Base-by-base conservation (phyloP, 2,329 filamentous ascomycete species). In the Aspergillus fischeri region DNA sequence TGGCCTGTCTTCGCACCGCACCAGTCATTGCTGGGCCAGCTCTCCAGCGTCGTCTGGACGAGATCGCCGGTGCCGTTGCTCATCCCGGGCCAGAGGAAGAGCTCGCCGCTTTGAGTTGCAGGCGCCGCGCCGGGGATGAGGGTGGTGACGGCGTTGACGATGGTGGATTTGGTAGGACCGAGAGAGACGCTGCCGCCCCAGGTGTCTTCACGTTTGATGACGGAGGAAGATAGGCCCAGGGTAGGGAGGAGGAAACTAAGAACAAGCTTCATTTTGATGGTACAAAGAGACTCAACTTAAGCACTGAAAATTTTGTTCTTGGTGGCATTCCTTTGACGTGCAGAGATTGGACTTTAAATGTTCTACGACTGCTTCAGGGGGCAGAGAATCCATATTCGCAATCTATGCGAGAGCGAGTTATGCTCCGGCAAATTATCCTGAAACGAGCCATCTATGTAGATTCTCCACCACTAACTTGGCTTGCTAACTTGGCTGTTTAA, bases 31-130 rank as follows among this genome's bases (percentile, higher is more conserved):
- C 67, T 66, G 7, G 70, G 59, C 76, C 74, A 78, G 21, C 68
- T 71, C 59, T 79, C 75, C 4, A 78, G 65, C 0, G 75, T 78
- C 0, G 75, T 74, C 57, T 78, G 75, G 49, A 78, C 63, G 17
- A 78, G 65, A 51, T 78, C 72, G 1, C 76, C 75, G 3, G 76
- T 79, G 42, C 76, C 75, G 59, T 78, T 79, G 53, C 72, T 75
- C 73, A 78, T 78, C 4, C 76, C 76, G 6, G 75, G 77, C 75
- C 74, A 78, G 38, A 78, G 68, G 63, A 76, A 77, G 0, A 78
- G 68, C 32, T 66, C 65, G 3, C 75, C 75, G 28, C 67, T 71
- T 51, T 77, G 75, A 0, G 68, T 70, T 0, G 67, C 47, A 6
- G 76, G 76, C 0, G 75, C 73, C 1, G 63, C 58, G 24, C 76